phyloP scores from a whole-genome alignment of 805 yeast genomes.

The Sugiyamaella mastotermitis region DNA sequence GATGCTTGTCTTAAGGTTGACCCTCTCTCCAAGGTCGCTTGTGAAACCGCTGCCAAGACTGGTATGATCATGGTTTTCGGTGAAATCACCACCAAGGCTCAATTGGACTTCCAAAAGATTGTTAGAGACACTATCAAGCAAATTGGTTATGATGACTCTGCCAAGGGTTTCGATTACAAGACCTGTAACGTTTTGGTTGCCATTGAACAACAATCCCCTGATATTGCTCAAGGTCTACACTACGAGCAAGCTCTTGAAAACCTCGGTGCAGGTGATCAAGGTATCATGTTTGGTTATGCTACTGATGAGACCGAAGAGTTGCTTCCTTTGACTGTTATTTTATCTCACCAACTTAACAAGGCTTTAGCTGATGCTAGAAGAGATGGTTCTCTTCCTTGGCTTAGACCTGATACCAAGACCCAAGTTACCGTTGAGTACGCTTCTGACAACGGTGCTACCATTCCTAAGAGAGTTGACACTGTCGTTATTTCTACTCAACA shows the following conservation, averaged over 20 bases:
- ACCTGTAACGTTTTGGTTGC: constrained; percentile 99
- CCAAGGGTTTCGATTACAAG: constrained; percentile 97
- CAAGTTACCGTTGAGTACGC: constrained; percentile 97
- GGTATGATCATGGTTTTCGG: constrained; percentile 99
- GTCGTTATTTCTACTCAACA: constrained; percentile 97
- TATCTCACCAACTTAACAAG: constrained; percentile 93
- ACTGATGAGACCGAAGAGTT: constrained; percentile 98
- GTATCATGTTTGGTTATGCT: constrained; percentile 99
- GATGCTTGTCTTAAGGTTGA: constrained; percentile 96
- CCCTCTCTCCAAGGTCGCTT: constrained; percentile 97
- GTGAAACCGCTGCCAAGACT: constrained; percentile 98
- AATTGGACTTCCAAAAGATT: constrained; percentile 92
- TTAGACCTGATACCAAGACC: constrained; percentile 99
- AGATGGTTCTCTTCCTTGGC: constrained; percentile 89
- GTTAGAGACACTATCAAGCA: constrained; percentile 97
- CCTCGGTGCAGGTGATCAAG: constrained; percentile 99
- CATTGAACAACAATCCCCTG: constrained; percentile 98
- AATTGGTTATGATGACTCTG: constrained; percentile 95
- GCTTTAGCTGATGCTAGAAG: constrained; percentile 98
- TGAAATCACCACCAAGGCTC: constrained; percentile 97
- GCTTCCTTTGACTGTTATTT: constrained; percentile 87
- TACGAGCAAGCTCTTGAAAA: constrained; percentile 92
- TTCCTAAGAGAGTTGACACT: constrained; percentile 96
- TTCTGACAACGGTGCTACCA: constrained; percentile 90
- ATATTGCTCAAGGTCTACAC: constrained; percentile 99